Conservation (phyloP, 208 protist genomes). For the Herpetomonas muscarum region DNA sequence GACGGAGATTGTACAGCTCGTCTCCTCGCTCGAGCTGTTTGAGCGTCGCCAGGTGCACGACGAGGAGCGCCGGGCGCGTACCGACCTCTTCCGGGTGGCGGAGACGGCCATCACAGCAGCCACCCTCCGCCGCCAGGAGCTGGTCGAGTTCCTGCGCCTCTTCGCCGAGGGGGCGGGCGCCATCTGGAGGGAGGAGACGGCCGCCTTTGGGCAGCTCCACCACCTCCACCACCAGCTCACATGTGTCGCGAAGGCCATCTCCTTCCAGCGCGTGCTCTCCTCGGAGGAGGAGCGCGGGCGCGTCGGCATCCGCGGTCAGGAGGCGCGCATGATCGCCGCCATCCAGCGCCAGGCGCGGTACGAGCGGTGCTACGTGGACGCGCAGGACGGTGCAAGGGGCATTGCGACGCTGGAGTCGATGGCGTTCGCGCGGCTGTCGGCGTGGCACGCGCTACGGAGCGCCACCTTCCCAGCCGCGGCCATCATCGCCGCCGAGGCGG, state of each 20-base stretch:
- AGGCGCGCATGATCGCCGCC: constrained; percentile 6
- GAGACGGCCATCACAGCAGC: constrained; percentile 6
- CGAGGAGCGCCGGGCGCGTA: constrained; percentile 40
- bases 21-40: constrained; percentile 54
- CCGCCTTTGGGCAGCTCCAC: constrained; percentile 21
- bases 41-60: constrained; percentile 50
- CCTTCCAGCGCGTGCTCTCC: constrained; percentile 6
- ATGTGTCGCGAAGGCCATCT: neutral
- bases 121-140: constrained; percentile 8
- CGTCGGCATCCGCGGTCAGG: constrained; percentile 15
- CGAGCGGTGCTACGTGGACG: constrained; percentile 5
- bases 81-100: constrained; percentile 18
- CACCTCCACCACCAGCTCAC: constrained; percentile 16
- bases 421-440: constrained; percentile 2
- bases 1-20: constrained; percentile 22
- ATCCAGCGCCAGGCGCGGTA: neutral
- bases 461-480: neutral
- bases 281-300: constrained; percentile 10
- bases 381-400: neutral
- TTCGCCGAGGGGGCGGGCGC: constrained; percentile 26
- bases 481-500: constrained; percentile 11
- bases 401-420: constrained; percentile 5
- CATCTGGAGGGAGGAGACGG: constrained; percentile 39
- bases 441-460: neutral
- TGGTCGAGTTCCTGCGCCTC: constrained; percentile 23